Evolutionary conservation across 352 stramenopile species (phyloP).

Genomic region (Phytophthora sojae): DNA sequence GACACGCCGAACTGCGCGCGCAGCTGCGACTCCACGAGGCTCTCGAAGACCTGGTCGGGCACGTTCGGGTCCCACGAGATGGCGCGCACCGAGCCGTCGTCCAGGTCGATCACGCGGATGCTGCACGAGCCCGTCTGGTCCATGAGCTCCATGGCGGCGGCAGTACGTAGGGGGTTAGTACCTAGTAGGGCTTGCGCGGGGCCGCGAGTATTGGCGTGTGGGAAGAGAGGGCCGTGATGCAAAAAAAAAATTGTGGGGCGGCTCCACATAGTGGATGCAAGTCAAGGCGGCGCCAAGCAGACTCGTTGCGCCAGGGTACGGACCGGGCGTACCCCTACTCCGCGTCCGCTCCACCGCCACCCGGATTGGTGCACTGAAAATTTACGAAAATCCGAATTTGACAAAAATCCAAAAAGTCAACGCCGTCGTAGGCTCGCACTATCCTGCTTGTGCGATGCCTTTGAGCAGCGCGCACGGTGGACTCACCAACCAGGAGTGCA

Average conservation of each 20-base stretch:
- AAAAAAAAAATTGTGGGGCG: neutral
- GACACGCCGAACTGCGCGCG: conserved; percentile 80
- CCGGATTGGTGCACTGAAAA: neutral
- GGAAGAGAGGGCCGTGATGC: conserved; percentile 15
- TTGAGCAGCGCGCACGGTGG: too few relatives aligned
- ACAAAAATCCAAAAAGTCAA: too few relatives aligned
- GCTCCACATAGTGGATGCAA: neutral
- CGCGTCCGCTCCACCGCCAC: neutral
- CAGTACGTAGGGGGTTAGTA: neutral
- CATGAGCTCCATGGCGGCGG: conserved; percentile 35
- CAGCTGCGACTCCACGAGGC: conserved; percentile 78
- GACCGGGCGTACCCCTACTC: neutral
- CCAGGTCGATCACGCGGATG: conserved; percentile 86
- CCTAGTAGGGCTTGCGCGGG: neutral
- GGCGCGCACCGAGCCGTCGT: conserved; percentile 77
- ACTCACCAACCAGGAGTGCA: too few relatives aligned
- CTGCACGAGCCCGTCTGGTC: conserved; percentile 49
- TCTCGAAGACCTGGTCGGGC: conserved; percentile 85
- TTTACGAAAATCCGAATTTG: neutral
- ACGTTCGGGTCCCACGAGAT: conserved; percentile 86
- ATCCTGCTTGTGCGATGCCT: neutral
- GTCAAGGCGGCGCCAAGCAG: neutral
- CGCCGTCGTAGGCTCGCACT: neutral
- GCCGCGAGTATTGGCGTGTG: conserved; percentile 16
- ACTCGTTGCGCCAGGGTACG: neutral